These are phyloP conservation scores for Vigna nakashimae DNA, from an alignment of 306 rosid species.

Conservation along the genomic window DNA sequence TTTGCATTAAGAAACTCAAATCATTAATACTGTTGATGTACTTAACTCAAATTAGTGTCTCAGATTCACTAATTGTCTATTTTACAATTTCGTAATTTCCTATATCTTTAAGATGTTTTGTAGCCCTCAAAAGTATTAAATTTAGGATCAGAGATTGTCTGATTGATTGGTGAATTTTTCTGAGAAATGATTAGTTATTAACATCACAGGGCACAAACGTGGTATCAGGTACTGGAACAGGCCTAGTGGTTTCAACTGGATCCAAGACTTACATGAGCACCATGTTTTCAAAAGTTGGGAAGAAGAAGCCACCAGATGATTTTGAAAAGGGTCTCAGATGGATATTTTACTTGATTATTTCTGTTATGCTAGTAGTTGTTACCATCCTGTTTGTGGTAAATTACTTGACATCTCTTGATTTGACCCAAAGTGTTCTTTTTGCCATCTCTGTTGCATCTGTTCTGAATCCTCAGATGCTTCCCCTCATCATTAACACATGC, in stretches of 20 bases:
- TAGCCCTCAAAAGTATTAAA: not conserved
- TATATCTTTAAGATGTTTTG: not conserved
- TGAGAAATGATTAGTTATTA: slow-evolving; percentile 28
- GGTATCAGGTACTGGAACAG: slow-evolving; percentile 79
- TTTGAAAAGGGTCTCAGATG: slow-evolving; percentile 73
- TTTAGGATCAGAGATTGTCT: not conserved
- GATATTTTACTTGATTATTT: slow-evolving; percentile 70
- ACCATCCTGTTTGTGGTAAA: slow-evolving; percentile 57
- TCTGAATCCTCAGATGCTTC: slow-evolving; percentile 94
- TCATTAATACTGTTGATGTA: not conserved
- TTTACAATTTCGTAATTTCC: slow-evolving; percentile 4
- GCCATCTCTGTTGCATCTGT: slow-evolving; percentile 86
- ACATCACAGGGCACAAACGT: slow-evolving; percentile 82
- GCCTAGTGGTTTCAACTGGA: slow-evolving; percentile 82
- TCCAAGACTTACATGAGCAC: slow-evolving; percentile 87
- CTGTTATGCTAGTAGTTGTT: slow-evolving; percentile 73
- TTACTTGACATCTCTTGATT: slow-evolving; percentile 56
- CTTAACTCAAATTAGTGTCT: slow-evolving; percentile 3
- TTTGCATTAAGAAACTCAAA: not conserved
- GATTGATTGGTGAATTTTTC: not conserved
- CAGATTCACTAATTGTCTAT: not conserved
- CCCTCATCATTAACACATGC: slow-evolving; percentile 75
- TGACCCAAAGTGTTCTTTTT: slow-evolving; percentile 63
- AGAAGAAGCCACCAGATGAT: slow-evolving; percentile 72
- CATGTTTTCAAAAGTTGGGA: slow-evolving; percentile 79